Percentiles rank a stretch among this genome's conserved stretches.
Evolutionary conservation across 306 rosid genomes (phyloP).

Genomic region (Dryas alaskensis): DNA sequence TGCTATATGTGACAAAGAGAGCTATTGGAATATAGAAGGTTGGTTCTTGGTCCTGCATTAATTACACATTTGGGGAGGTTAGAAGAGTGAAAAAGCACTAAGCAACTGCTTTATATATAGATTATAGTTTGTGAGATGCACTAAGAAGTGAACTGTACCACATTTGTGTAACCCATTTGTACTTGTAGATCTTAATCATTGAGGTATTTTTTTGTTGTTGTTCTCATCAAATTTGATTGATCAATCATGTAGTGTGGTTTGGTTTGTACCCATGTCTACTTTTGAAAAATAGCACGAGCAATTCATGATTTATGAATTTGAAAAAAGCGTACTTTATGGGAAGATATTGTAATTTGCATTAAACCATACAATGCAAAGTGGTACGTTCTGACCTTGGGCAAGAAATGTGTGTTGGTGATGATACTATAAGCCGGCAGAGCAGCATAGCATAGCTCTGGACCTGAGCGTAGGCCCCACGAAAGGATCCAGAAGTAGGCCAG

Average conservation of each 20-base stretch:
- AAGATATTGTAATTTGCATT: not conserved
- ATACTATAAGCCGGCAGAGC: slow-evolving; percentile 48
- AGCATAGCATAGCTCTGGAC: slow-evolving; percentile 47
- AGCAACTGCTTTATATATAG: too few relatives aligned
- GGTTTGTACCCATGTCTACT: too few relatives aligned
- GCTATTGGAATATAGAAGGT: slow-evolving; percentile 31
- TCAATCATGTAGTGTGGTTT: too few relatives aligned
- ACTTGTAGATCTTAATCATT: too few relatives aligned
- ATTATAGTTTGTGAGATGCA: too few relatives aligned
- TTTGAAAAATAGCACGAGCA: too few relatives aligned
- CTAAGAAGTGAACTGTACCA: too few relatives aligned
- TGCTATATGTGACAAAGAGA: slow-evolving; percentile 23
- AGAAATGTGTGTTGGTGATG: slow-evolving; percentile 50
- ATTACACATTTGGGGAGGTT: not conserved
- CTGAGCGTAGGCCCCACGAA: slow-evolving; percentile 32
- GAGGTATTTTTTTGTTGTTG: too few relatives aligned
- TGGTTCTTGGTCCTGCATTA: slow-evolving; percentile 35
- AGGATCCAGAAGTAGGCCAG: slow-evolving; percentile 44
- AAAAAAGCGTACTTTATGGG: too few relatives aligned
- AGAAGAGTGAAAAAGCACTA: not conserved
- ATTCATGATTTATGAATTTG: too few relatives aligned
- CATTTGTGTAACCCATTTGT: too few relatives aligned
- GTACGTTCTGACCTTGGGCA: slow-evolving; percentile 52
- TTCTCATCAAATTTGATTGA: too few relatives aligned
- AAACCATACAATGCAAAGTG: not conserved